phyloP scores from a whole-genome alignment of 495 filamentous ascomycete species.

The Xylona heveae region DNA sequence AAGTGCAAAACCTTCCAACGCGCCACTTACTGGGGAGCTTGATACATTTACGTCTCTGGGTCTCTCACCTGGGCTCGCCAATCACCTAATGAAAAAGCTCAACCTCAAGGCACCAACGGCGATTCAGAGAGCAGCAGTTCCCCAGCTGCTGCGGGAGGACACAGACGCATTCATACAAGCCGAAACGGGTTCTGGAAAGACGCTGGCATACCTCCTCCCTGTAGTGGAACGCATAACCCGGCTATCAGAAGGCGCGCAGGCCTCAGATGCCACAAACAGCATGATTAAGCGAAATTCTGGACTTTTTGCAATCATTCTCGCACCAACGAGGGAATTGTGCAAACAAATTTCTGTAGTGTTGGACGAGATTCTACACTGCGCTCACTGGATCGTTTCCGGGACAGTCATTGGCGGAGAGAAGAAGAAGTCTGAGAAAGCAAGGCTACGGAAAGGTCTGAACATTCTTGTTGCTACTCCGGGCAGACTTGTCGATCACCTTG shows the following conservation, averaged over 20 bases:
- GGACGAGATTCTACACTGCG: conserved; percentile 59
- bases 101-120: conserved; percentile 79
- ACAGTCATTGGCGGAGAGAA: conserved; percentile 92
- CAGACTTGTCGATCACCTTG: conserved; percentile 70
- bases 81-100: conserved; percentile 68
- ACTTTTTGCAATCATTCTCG: conserved; percentile 76
- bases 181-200: conserved; percentile 94
- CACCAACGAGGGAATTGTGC: conserved; percentile 80
- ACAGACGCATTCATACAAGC: conserved; percentile 91
- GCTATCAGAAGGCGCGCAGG: conserved; percentile 17
- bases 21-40: conserved; percentile 66
- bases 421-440: conserved; percentile 89
- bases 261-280: conserved; percentile 11
- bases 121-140: conserved; percentile 76
- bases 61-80: conserved; percentile 52
- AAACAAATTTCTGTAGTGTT: conserved; percentile 80
- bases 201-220: conserved; percentile 77
- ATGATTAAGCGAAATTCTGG: conserved; percentile 61
- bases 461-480: conserved; percentile 91
- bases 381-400: conserved; percentile 75
- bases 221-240: conserved; percentile 70
- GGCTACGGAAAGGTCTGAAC: conserved; percentile 80
- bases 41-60: conserved; percentile 70
- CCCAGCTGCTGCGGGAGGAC: conserved; percentile 57
- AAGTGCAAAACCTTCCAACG: conserved; percentile 67